Base-by-base conservation (phyloP, 2,329 filamentous ascomycete species). In the Sphaerulina populicola region DNA sequence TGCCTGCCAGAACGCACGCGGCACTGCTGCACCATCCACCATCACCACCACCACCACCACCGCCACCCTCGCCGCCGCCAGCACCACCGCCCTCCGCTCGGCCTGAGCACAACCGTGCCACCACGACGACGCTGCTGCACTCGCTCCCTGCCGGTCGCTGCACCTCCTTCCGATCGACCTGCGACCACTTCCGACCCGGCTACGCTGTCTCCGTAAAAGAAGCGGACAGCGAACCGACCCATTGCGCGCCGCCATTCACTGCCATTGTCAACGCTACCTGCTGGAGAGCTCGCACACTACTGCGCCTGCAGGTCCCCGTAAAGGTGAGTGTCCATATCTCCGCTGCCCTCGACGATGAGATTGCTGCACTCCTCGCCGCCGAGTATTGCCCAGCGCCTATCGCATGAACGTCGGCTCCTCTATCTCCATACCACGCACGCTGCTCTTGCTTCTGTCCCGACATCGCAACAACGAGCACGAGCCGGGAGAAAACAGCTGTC, bases 321-420 rank as follows among this genome's bases (percentile, higher is more conserved):
- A 27, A 48, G 45, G 45, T 48, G 27, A 48, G 45, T 48, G 37
- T 18, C 35, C 33, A 18, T 18, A 18, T 47, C 44, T 21, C n/a
- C 35, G 44, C 44, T 38, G 14, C 10, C 30, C 42, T 9, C 31
- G 31, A 35, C 31, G 6, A 35, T 35, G 12, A 35, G 10, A n/a
- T 6, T n/a, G 12, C 12, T 35, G 31, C 10, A 7, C 31, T 35
- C 31, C 31, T 35, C 9, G 31, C 2, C 31, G 31, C 8, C 31
- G 31, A 10, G 4, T 9, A 35, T 10, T 35, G 31, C 6, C 2
- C 31, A 35, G 9, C 12, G 31, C 10, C 31, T 5, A 7, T 27
- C 23, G 23, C 23, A 27, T 27, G 23, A 27, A 27, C 23, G 6
- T 27, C 23, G 23, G 23, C 23, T 27, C 23, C 23, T 27, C 23